A percentile compares a stretch with the other conserved stretches of the same genome.
Evolutionary conservation across 2,329 filamentous ascomycete species (phyloP).

Genomic region (Cladophialophora immunda): DNA sequence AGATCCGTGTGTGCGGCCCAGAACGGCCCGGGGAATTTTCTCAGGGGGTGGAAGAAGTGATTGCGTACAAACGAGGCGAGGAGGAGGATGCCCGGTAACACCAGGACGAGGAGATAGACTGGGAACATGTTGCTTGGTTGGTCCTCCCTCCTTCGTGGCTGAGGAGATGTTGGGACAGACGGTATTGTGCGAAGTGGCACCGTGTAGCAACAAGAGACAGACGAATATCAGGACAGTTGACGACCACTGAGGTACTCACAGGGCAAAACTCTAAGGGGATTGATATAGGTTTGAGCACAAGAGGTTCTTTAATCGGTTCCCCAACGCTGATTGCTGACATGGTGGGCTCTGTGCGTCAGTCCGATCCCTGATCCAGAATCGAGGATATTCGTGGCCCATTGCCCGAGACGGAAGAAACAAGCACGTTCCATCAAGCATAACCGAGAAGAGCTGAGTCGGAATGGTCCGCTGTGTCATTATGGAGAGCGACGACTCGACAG

Average conservation of each 20-base stretch:
- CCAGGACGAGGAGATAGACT: background rate
- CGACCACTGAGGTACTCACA: too few relatives aligned
- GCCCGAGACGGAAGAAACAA: background rate
- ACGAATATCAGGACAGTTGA: background rate
- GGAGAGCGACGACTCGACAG: background rate
- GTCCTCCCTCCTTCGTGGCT: background rate
- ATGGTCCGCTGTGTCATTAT: background rate
- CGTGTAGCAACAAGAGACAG: background rate
- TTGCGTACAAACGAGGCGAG: slow-evolving; percentile 30
- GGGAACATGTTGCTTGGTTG: slow-evolving; percentile 5
- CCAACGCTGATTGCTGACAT: background rate
- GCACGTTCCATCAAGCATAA: background rate
- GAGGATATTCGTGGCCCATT: background rate
- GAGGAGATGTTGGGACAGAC: background rate
- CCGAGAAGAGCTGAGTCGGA: background rate
- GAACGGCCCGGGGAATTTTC: slow-evolving; percentile 51
- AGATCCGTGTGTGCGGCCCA: slow-evolving; percentile 45
- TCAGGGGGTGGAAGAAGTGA: slow-evolving; percentile 47
- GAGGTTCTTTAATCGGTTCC: background rate
- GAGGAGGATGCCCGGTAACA: background rate
- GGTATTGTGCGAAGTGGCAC: background rate
- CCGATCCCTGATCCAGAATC: background rate
- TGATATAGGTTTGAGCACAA: slow-evolving; percentile 1
- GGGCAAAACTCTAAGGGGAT: background rate
- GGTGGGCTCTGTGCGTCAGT: background rate